These are phyloP conservation scores for Cryphonectria carpinicola DNA, from an alignment of 2,329 filamentous ascomycete genomes.

Conservation along the genomic window DNA sequence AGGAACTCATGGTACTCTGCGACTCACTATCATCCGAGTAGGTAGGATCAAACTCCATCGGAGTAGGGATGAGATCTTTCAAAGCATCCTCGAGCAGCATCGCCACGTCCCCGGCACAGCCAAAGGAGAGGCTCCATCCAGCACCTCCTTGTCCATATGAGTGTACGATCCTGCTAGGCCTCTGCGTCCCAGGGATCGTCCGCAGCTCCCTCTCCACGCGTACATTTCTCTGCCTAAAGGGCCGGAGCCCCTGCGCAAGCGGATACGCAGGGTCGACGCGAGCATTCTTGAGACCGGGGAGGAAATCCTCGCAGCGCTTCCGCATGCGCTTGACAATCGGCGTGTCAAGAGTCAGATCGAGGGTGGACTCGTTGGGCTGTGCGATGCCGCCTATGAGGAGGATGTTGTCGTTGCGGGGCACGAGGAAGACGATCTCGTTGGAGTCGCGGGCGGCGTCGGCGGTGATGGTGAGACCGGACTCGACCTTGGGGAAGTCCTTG, in stretches of 20 bases:
- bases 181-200: conserved; percentile 25
- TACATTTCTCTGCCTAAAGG: conserved; percentile 45
- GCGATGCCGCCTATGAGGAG: conserved; percentile 46
- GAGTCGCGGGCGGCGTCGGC: conserved; percentile 41
- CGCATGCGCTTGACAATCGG: conserved; percentile 48
- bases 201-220: conserved; percentile 48
- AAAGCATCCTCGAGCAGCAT: conserved; percentile 42
- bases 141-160: conserved; percentile 50
- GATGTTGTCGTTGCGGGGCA: conserved; percentile 49
- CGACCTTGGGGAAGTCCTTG: conserved; percentile 45
- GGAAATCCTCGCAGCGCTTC: conserved; percentile 46
- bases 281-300: conserved; percentile 46
- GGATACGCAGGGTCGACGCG: conserved; percentile 46
- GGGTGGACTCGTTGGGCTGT: conserved; percentile 41
- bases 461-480: conserved; percentile 45
- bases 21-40: conserved; percentile 23
- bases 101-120: conserved; percentile 43
- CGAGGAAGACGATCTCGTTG: conserved; percentile 48
- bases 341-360: conserved; percentile 45
- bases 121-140: conserved; percentile 48
- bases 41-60: conserved; percentile 30
- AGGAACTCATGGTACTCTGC: conserved; percentile 18
- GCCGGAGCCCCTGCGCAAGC: conserved; percentile 47
- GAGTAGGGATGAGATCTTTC: conserved; percentile 25
- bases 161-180: conserved; percentile 44